Base-by-base conservation (phyloP, 2,329 filamentous ascomycete species). In the Plectosphaerella sp. region DNA sequence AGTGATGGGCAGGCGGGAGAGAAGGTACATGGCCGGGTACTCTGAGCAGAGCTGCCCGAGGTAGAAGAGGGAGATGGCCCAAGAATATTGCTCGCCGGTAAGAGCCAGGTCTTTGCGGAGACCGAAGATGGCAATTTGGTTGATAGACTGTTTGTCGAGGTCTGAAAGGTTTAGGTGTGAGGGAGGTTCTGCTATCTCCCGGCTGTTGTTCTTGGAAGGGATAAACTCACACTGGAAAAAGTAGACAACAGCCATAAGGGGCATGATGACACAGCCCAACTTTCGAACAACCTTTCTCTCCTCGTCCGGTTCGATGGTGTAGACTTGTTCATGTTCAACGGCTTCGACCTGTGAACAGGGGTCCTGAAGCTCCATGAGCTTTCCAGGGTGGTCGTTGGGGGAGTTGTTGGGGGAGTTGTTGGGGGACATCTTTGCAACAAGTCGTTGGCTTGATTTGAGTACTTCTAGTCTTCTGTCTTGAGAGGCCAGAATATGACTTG, bases 191-290 rank as follows among this genome's bases (percentile, higher is more conserved):
- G 16, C 5, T 41, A n/a, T n/a, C n/a, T 41, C 3, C 3, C 9
- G 10, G 15, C n/a, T 12, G 25, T 14, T 15, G 11, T 2, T 12
- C n/a, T 15, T 18, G 15, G 22, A 6, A 14, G 11, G 4, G n/a
- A n/a, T n/a, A 16, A 5, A n/a, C 45, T 50, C 20, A 56, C 57
- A 58, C 39, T 58, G 53, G 37, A 57, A 58, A 41, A 58, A 56
- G 18, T 56, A 57, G n/a, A 58, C 57, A 10, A 56, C 20, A 0
- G 53, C 52, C 57, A 58, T 58, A 1, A 57, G 33, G 6, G 55
- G 55, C 48, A 58, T 52, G 35, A 58, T 39, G 8, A 57, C 53
- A 12, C 57, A 18, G 42, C 57, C 55, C 0, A 58, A 45, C n/a
- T 57, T 57, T 10, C 52, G 28, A 1, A 57, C 52, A 0, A 55